These are phyloP conservation scores for Aureobasidium sp. DNA, from an alignment of 2,329 filamentous ascomycete species.

Conservation along the genomic window DNA sequence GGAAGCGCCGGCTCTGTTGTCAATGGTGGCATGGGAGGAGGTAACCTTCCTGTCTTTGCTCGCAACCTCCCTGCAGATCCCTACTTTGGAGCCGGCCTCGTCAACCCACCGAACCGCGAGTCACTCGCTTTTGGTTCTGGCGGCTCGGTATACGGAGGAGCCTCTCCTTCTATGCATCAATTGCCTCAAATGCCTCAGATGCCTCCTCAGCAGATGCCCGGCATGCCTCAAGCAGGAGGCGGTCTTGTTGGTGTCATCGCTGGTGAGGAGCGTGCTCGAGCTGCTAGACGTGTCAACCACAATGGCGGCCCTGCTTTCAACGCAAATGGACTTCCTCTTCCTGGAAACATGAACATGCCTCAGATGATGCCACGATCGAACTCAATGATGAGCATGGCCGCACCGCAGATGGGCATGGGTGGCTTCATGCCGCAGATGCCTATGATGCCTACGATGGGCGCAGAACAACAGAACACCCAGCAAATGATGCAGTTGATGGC, in stretches of 20 bases:
- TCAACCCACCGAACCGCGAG: slow-evolving; percentile 66
- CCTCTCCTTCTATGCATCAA: slow-evolving; percentile 24
- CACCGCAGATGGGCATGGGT: slow-evolving; percentile 24
- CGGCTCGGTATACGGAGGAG: slow-evolving; percentile 19
- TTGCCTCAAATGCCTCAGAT: background rate
- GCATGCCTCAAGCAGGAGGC: slow-evolving; percentile 35
- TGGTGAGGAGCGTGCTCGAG: slow-evolving; percentile 71
- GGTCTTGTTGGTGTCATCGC: slow-evolving; percentile 85
- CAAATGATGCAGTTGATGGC: slow-evolving; percentile 34
- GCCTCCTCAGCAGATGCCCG: slow-evolving; percentile 12
- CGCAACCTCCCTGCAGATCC: slow-evolving; percentile 76
- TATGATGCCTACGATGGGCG: slow-evolving; percentile 14
- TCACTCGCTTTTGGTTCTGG: slow-evolving; percentile 57
- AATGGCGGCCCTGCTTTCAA: slow-evolving; percentile 18
- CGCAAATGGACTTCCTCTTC: slow-evolving; percentile 24
- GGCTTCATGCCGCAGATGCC: slow-evolving; percentile 6
- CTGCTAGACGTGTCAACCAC: slow-evolving; percentile 70
- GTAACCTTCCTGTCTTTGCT: slow-evolving; percentile 68
- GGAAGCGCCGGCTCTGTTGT: slow-evolving; percentile 38
- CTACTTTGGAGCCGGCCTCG: slow-evolving; percentile 71
- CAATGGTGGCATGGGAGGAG: slow-evolving; percentile 42
- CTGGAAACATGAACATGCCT: slow-evolving; percentile 26
- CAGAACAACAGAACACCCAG: slow-evolving; percentile 18
- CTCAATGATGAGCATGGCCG: slow-evolving; percentile 27
- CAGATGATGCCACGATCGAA: slow-evolving; percentile 25